These are phyloP conservation scores for Ceratocystiopsis sp. DNA, from an alignment of 2,329 filamentous ascomycete genomes.

Conservation along the genomic window DNA sequence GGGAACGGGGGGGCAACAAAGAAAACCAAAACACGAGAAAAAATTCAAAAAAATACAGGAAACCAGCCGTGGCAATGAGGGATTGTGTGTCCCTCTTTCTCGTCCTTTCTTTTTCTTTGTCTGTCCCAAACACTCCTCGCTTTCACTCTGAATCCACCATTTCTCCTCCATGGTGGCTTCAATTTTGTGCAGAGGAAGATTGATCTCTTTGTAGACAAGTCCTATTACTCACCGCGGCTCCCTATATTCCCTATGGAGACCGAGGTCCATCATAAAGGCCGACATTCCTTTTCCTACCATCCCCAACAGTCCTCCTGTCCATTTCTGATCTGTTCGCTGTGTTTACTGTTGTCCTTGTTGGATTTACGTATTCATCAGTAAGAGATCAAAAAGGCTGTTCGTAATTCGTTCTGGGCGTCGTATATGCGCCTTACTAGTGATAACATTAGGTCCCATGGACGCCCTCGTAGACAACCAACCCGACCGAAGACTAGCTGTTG, in stretches of 20 bases:
- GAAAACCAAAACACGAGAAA: neutral
- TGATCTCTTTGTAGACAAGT: constrained; percentile 15
- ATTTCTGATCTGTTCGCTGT: no score
- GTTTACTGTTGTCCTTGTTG: no score
- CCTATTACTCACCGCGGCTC: constrained; percentile 55
- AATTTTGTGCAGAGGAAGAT: constrained; percentile 76
- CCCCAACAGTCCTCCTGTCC: no score
- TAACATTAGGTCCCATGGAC: no score
- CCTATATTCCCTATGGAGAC: constrained; percentile 35
- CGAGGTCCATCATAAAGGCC: constrained; percentile 55
- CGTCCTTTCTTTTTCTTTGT: neutral
- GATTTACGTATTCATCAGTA: no score
- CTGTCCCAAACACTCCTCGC: constrained; percentile 30
- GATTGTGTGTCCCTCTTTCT: constrained; percentile 1
- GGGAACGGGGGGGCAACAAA: neutral
- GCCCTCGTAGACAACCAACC: no score
- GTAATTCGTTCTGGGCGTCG: no score
- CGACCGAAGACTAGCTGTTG: no score
- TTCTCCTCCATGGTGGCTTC: constrained; percentile 49
- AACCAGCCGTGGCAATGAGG: no score
- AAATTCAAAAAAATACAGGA: no score
- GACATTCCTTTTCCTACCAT: constrained; percentile 23
- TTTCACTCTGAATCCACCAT: constrained; percentile 69
- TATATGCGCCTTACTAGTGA: no score
- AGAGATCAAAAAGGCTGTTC: no score